Percentiles rank a stretch among this genome's conserved stretches.
Conservation (phyloP, 1,284 basidiomycete species). For the Quambalaria eucalypti region DNA sequence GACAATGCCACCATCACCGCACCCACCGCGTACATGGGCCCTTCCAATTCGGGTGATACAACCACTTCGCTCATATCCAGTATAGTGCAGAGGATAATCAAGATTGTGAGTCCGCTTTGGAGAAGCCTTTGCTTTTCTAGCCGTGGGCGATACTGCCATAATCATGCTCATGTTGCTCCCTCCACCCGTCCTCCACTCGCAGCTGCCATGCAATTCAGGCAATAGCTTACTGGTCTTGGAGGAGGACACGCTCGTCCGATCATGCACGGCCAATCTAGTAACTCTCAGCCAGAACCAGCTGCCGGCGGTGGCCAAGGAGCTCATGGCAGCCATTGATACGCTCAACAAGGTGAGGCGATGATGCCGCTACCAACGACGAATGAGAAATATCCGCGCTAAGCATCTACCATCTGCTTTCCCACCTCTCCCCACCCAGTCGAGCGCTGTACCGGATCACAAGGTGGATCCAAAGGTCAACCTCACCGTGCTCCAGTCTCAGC, state of each 20-base stretch:
- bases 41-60: slow-evolving; percentile 1
- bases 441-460: slow-evolving; percentile 3
- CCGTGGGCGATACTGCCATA: neutral
- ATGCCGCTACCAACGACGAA: slow-evolving; percentile 24
- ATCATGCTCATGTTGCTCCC: neutral
- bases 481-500: slow-evolving; percentile 69
- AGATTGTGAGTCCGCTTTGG: slow-evolving; percentile 11
- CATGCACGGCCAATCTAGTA: slow-evolving; percentile 34
- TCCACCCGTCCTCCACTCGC: neutral
- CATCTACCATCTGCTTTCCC: slow-evolving; percentile 60
- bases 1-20: neutral
- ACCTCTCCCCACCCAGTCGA: neutral
- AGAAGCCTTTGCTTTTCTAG: neutral
- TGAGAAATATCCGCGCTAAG: too few relatives aligned
- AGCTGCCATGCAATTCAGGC: slow-evolving; percentile 36
- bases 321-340: slow-evolving; percentile 27
- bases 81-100: slow-evolving; percentile 34
- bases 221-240: slow-evolving; percentile 26
- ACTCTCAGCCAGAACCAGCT: slow-evolving; percentile 31
- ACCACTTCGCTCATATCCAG: slow-evolving; percentile 32
- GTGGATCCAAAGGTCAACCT: slow-evolving; percentile 27
- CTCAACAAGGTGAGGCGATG: slow-evolving; percentile 45
- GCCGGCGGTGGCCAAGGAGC: slow-evolving; percentile 25
- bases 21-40: neutral
- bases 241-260: slow-evolving; percentile 29